Percentiles rank a stretch among this genome's conserved stretches.
phyloP scores from a whole-genome alignment of 176 grass and related monocot genomes.

The Dendrocalamus sinicus region DNA sequence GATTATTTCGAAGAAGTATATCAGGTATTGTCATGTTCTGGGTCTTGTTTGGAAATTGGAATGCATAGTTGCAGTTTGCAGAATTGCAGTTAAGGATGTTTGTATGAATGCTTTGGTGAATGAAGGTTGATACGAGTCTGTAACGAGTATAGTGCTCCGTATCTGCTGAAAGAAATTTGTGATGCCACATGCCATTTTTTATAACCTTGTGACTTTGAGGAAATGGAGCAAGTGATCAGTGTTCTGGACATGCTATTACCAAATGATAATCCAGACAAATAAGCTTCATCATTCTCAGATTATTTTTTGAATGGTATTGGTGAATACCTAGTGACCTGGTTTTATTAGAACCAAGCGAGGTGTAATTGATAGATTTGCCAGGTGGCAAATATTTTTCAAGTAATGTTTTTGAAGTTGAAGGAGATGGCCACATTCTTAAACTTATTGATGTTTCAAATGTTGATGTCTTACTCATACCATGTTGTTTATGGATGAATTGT shows the following conservation, averaged over 20 bases:
- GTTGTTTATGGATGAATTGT: constrained; percentile 10
- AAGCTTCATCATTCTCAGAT: neutral
- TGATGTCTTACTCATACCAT: neutral
- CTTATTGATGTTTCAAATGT: neutral
- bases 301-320: neutral
- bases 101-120: neutral
- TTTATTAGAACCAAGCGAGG: neutral
- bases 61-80: neutral
- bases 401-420: constrained; percentile 5
- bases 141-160: neutral
- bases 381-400: neutral
- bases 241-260: neutral
- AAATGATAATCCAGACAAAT: neutral
- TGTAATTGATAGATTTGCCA: neutral
- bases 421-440: neutral
- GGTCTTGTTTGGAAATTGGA: neutral
- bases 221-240: neutral
- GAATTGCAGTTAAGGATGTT: neutral
- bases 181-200: neutral
- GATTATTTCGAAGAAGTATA: constrained; percentile 93
- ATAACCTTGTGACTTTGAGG: neutral
- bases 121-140: neutral
- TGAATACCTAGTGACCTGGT: neutral
- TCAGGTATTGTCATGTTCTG: constrained; percentile 51
- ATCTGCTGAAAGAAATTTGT: neutral